Evolutionary conservation across 1,284 basidiomycete species (phyloP), one percentile per base, ranked within the genome.

Genomic region (Ganoderma sinense): DNA sequence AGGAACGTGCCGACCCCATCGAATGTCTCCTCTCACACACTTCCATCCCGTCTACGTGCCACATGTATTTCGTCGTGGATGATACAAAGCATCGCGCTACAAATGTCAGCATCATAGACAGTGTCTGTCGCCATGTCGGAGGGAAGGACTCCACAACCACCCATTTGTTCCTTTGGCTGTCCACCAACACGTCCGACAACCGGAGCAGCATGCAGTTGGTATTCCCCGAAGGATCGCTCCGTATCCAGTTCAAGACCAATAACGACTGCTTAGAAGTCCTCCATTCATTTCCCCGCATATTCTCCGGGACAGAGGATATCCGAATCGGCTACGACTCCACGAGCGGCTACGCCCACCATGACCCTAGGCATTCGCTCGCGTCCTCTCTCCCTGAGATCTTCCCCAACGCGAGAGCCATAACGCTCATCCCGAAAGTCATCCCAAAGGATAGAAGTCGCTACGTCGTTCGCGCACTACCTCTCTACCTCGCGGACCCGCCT

Each of bases 11-110:
- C n/a, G n/a, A n/a, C n/a, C n/a, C n/a, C n/a, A n/a, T n/a, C n/a
- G n/a, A n/a, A n/a, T 40, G 51, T 43, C 58, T 66, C 29, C 43
- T 41, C 26, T 39, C 45, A 1, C 33, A 23, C 18, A 33, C 53
- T 31, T 18, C 26, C n/a, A n/a, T 55, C 11, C 65, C 58, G 1
- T 26, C 58, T 14, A 31, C 56, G 26, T 66, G 65, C 45, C 65
- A 66, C 31, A 56, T 58, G 41, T 40, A 29, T 45, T 61, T 61
- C 43, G 23, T 29, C 14, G 51, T 53, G 8, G 1, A 14, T 14
- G 23, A 11, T 13, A 14, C 23, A 29, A n/a, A n/a, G n/a, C 2
- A 26, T 5, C 1, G 1, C 6, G 1, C 5, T 4, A 16, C 6
- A 23, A 53, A 53, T 13, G 5, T 11, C 51, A 26, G 11, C 6